These are phyloP conservation scores for Trichocomaceae sp. DNA, from an alignment of 2,329 filamentous ascomycete genomes.

Conservation along the genomic window DNA sequence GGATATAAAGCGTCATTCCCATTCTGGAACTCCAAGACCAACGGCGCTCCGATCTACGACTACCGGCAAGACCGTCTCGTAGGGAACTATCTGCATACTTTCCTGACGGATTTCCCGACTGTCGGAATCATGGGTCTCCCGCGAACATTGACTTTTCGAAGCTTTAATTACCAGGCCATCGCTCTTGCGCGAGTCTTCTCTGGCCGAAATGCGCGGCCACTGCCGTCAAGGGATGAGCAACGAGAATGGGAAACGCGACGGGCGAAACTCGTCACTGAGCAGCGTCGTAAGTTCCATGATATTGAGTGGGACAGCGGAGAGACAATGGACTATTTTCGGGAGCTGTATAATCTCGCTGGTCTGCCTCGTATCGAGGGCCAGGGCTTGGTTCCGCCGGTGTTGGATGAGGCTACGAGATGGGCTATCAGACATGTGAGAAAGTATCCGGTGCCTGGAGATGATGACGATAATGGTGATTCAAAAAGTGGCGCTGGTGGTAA, in stretches of 20 bases:
- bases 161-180: constrained; percentile 61
- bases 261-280: constrained; percentile 11
- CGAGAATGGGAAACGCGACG: constrained; percentile 49
- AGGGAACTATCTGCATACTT: constrained; percentile 48
- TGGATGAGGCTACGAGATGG: constrained; percentile 19
- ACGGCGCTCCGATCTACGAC: constrained; percentile 43
- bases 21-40: constrained; percentile 46
- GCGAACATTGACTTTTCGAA: constrained; percentile 50
- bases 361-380: constrained; percentile 17
- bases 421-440: constrained; percentile 19
- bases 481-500: background rate
- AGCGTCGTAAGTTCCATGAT: constrained; percentile 18
- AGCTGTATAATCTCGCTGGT: constrained; percentile 16
- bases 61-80: constrained; percentile 42
- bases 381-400: constrained; percentile 17
- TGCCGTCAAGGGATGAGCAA: constrained; percentile 47
- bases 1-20: constrained; percentile 45
- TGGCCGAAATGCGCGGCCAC: constrained; percentile 36
- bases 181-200: constrained; percentile 52
- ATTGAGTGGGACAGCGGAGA: constrained; percentile 19
- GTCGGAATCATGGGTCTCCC: constrained; percentile 45
- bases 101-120: constrained; percentile 44
- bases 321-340: constrained; percentile 16
- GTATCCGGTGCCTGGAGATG: constrained; percentile 14
- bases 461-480: constrained; percentile 6